Evolutionary conservation across 768 basidiomycete species (phyloP).

Genomic region (Boletus sensibilis): DNA sequence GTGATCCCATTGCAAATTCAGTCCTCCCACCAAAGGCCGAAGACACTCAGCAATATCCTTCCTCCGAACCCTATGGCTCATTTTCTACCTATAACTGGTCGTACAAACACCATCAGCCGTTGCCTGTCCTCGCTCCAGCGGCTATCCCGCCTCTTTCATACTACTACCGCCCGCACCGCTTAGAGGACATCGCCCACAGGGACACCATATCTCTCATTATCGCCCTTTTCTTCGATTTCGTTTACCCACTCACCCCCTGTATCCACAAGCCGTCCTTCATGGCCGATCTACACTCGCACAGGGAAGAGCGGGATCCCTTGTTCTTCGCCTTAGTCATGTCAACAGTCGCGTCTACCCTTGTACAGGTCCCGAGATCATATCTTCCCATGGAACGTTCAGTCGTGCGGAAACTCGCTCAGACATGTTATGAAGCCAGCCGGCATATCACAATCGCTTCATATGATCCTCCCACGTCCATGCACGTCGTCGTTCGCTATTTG

Average conservation of each 20-base stretch:
- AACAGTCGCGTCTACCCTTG: constrained; percentile 81
- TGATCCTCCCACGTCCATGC: constrained; percentile 80
- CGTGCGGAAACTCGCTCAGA: constrained; percentile 80
- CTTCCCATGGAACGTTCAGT: constrained; percentile 82
- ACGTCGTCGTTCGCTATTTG: constrained; percentile 89
- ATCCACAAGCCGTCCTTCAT: constrained; percentile 90
- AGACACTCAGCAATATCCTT: constrained; percentile 41
- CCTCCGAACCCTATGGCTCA: constrained; percentile 56
- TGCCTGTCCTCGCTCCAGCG: constrained; percentile 44
- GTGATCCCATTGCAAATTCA: constrained; percentile 35
- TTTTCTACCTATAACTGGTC: constrained; percentile 72
- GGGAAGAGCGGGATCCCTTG: constrained; percentile 85
- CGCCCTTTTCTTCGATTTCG: constrained; percentile 89
- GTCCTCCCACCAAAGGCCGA: constrained; percentile 42
- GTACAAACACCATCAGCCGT: constrained; percentile 59
- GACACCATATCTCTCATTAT: constrained; percentile 81
- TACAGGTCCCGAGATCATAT: constrained; percentile 86
- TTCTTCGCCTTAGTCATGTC: constrained; percentile 92
- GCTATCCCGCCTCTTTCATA: constrained; percentile 60
- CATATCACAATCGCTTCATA: constrained; percentile 79
- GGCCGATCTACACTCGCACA: constrained; percentile 76
- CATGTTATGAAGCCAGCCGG: constrained; percentile 78
- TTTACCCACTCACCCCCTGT: constrained; percentile 88
- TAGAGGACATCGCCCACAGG: constrained; percentile 81
- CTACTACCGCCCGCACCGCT: constrained; percentile 69